Evolutionary conservation across 225 moss, liverwort and hornwort genomes (phyloP).

Genomic region (Anthoceros angustus): DNA sequence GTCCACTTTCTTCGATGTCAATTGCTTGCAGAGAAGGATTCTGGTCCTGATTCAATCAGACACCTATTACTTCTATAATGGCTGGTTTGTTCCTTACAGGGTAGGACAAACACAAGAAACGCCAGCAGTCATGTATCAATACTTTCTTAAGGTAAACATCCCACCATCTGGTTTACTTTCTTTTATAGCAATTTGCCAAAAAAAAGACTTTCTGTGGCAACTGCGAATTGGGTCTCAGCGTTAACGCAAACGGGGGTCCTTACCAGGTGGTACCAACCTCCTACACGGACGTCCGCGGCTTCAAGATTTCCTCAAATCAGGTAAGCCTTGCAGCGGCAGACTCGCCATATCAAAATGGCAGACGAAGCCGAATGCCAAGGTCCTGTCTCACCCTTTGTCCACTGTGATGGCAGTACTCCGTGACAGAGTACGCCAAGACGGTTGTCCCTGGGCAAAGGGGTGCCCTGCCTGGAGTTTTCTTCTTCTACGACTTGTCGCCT

Average conservation of each 20-base stretch:
- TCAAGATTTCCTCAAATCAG: constrained; percentile 74
- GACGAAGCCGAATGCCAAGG: too few relatives aligned
- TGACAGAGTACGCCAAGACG: constrained; percentile 85
- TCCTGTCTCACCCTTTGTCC: neutral
- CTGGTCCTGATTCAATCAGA: neutral
- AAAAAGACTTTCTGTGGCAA: too few relatives aligned
- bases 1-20: neutral
- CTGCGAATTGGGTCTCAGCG: neutral
- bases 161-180: neutral
- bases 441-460: constrained; percentile 55
- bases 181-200: neutral
- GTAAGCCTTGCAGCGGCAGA: constrained; percentile 12
- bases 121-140: constrained; percentile 89
- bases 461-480: constrained; percentile 83
- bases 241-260: constrained; percentile 10
- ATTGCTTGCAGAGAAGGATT: neutral
- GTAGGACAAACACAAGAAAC: constrained; percentile 54
- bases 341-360: neutral
- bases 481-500: constrained; percentile 94
- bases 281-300: constrained; percentile 66
- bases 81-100: constrained; percentile 16
- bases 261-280: constrained; percentile 76
- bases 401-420: constrained; percentile 50
- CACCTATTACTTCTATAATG: neutral
- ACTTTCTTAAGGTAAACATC: constrained; percentile 71